These are phyloP conservation scores for Hymenotorrendiella dingleyae DNA, from an alignment of 2,329 filamentous ascomycete species.

Conservation along the genomic window DNA sequence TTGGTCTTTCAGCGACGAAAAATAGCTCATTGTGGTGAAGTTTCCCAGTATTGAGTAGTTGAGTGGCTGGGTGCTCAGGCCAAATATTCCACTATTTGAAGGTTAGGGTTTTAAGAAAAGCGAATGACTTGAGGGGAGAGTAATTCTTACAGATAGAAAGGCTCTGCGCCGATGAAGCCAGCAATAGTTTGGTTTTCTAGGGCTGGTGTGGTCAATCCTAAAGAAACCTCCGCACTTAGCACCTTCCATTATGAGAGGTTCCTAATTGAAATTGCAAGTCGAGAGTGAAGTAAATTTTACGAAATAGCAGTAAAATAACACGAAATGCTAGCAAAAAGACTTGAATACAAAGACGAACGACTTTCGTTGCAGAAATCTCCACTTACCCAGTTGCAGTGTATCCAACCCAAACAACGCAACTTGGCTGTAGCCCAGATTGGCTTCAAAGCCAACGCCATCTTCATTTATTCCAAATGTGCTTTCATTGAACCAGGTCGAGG, in stretches of 20 bases:
- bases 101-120: no score
- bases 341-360: no score
- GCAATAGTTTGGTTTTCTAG: slow-evolving; percentile 12
- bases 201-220: neutral
- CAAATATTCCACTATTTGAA: slow-evolving; percentile 11
- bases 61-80: slow-evolving; percentile 16
- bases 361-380: no score
- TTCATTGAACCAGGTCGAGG: slow-evolving; percentile 45
- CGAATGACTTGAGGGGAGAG: no score
- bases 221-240: no score
- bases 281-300: no score
- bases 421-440: slow-evolving; percentile 31
- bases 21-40: slow-evolving; percentile 1
- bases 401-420: slow-evolving; percentile 15
- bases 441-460: slow-evolving; percentile 4
- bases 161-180: neutral
- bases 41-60: slow-evolving; percentile 10
- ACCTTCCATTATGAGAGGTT: no score
- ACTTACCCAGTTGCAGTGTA: slow-evolving; percentile 7
- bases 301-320: no score
- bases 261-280: no score
- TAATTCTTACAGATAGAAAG: slow-evolving; percentile 6
- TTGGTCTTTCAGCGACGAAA: slow-evolving; percentile 18
- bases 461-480: slow-evolving; percentile 31
- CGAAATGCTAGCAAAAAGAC: no score